These are phyloP conservation scores for Eucalyptus microcorys DNA, from an alignment of 345 rosid genomes.

Conservation along the genomic window DNA sequence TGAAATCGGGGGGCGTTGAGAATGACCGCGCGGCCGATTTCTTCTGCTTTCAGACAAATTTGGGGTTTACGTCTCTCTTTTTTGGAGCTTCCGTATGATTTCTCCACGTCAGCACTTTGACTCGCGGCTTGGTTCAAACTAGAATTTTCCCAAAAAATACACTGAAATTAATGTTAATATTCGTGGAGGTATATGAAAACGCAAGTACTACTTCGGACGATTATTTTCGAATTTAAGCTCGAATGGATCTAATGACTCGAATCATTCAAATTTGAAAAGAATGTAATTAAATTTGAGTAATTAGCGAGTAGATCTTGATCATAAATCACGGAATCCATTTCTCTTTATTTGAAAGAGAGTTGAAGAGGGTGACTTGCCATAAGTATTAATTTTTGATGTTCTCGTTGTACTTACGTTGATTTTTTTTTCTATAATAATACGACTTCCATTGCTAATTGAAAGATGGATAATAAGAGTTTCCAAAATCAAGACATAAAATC, in stretches of 20 bases:
- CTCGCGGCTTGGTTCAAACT: no score
- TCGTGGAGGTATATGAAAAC: background rate
- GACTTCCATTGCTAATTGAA: rapidly evolving
- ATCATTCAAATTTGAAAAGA: rapidly evolving
- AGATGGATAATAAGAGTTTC: no score
- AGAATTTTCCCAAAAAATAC: no score
- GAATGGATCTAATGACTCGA: background rate
- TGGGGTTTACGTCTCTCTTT: background rate
- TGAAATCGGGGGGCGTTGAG: background rate
- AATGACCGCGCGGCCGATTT: no score
- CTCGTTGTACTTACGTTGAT: rapidly evolving
- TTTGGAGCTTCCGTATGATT: no score
- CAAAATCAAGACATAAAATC: no score
- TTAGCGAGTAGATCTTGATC: rapidly evolving
- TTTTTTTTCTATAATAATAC: no score
- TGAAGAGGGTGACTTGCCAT: rapidly evolving
- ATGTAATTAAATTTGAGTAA: background rate
- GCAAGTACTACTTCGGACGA: background rate
- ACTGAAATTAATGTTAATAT: background rate
- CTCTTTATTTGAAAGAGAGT: background rate
- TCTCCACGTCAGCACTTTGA: no score
- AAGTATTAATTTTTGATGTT: rapidly evolving
- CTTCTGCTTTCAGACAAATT: no score
- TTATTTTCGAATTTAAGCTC: rapidly evolving
- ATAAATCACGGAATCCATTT: rapidly evolving